These are phyloP conservation scores for Purpureocillium takamizusanense DNA, from an alignment of 2,329 filamentous ascomycete species.

Conservation along the genomic window DNA sequence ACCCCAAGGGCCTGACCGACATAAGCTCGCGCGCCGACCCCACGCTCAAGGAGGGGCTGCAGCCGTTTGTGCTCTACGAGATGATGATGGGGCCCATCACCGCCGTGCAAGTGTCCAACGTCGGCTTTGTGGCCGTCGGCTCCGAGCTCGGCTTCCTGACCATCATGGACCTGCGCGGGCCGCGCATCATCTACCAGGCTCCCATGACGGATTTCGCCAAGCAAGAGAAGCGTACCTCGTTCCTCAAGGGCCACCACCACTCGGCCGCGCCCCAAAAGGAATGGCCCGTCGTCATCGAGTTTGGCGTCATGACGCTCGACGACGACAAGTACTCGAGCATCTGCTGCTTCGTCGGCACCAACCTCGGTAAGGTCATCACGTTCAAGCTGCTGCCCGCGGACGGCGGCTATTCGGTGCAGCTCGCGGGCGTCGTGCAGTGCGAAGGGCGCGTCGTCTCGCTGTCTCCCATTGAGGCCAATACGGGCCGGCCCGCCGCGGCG, in stretches of 20 bases:
- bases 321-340: conserved; percentile 96
- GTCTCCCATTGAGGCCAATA: conserved; percentile 69
- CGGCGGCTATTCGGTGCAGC: conserved; percentile 59
- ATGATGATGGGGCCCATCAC: conserved; percentile 76
- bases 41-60: conserved; percentile 65
- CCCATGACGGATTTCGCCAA: conserved; percentile 67
- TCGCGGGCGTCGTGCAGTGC: conserved; percentile 58
- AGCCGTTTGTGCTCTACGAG: conserved; percentile 74
- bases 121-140: conserved; percentile 83
- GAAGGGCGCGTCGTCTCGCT: conserved; percentile 68
- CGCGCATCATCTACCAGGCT: conserved; percentile 70
- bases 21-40: conserved; percentile 66
- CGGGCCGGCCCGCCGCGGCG: conserved; percentile 66
- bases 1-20: conserved; percentile 63
- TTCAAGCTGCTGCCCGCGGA: conserved; percentile 81
- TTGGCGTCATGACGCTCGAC: conserved; percentile 87
- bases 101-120: conserved; percentile 75
- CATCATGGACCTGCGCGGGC: conserved; percentile 81
- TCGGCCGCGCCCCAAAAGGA: conserved; percentile 41
- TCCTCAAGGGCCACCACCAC: conserved; percentile 41
- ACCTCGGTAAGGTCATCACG: conserved; percentile 71
- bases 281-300: conserved; percentile 76
- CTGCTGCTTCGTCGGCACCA: conserved; percentile 83
- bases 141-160: conserved; percentile 75
- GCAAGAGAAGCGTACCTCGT: conserved; percentile 65